Evolutionary conservation across 192 early-diverging fungal species (phyloP).

Genomic region (Globomyces pollinis-pini): DNA sequence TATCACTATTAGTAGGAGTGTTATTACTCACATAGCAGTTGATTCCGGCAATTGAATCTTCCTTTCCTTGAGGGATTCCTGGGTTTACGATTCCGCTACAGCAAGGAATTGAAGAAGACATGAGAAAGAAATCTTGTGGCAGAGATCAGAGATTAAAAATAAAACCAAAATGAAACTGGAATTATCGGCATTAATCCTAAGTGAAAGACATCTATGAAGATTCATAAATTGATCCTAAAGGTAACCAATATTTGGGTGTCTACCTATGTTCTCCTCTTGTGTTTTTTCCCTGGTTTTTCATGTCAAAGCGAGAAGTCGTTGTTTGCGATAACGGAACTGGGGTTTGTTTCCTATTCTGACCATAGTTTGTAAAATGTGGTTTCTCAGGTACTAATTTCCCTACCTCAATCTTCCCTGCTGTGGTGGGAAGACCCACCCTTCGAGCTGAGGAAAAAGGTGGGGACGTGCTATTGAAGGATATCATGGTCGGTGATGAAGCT

Average conservation of each 20-base stretch:
- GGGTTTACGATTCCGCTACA: too few relatives aligned
- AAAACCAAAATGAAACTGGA: too few relatives aligned
- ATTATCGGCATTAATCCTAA: too few relatives aligned
- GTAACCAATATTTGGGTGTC: too few relatives aligned
- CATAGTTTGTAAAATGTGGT: slow-evolving; percentile 93
- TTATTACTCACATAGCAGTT: background rate
- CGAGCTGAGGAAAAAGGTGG: slow-evolving; percentile 86
- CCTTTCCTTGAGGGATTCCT: background rate
- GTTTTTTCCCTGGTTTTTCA: too few relatives aligned
- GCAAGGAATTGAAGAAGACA: too few relatives aligned
- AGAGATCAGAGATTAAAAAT: too few relatives aligned
- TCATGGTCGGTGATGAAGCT: slow-evolving; percentile 98
- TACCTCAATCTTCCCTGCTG: slow-evolving; percentile 87
- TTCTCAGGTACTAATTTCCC: slow-evolving; percentile 96
- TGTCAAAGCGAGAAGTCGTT: slow-evolving; percentile 36
- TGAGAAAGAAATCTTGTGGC: too few relatives aligned
- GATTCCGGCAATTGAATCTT: background rate
- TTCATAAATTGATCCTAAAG: too few relatives aligned
- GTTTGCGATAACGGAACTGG: slow-evolving; percentile 56
- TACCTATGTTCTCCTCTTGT: too few relatives aligned
- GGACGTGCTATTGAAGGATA: slow-evolving; percentile 79
- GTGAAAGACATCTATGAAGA: too few relatives aligned
- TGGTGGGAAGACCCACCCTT: slow-evolving; percentile 96
- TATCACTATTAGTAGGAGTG: background rate
- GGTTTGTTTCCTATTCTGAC: slow-evolving; percentile 18